Percentiles rank a stretch among this genome's conserved stretches.
These are phyloP conservation scores for Globisporangium spiculum DNA, from an alignment of 352 stramenopile genomes.

Conservation along the genomic window DNA sequence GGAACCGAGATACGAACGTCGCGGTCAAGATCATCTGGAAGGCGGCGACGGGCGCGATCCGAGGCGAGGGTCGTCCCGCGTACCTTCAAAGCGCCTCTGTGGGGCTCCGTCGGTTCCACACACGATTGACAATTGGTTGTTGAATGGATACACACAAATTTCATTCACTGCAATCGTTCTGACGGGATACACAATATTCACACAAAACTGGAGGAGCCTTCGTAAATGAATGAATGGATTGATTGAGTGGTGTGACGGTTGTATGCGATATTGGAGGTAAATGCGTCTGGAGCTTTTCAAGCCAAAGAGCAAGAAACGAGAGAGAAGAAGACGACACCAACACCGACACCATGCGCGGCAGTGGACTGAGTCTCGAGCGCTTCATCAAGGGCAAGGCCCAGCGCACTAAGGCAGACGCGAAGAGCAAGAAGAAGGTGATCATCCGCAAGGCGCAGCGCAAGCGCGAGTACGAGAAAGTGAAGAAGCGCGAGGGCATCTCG, in stretches of 20 bases:
- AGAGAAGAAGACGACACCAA: not conserved
- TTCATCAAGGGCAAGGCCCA: conserved; percentile 87
- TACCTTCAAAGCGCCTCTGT: no score
- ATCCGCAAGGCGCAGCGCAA: conserved; percentile 79
- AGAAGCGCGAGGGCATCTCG: conserved; percentile 43
- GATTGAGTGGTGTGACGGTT: conserved; percentile 2
- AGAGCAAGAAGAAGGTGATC: conserved; percentile 83
- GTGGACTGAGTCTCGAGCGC: conserved; percentile 79
- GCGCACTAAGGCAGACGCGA: conserved; percentile 69
- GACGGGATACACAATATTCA: not conserved
- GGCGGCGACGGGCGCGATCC: no score
- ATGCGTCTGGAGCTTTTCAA: not conserved
- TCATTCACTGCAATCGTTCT: no score
- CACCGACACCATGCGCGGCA: conserved; percentile 50
- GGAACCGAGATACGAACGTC: no score
- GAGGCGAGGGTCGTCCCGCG: no score
- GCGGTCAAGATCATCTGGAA: no score
- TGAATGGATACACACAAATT: conserved; percentile 1
- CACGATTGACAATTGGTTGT: no score
- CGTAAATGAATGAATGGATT: not conserved
- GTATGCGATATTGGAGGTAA: conserved; percentile 1
- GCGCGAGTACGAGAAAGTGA: conserved; percentile 81
- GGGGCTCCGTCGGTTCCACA: no score
- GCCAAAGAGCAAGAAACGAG: not conserved
- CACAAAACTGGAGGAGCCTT: not conserved